These are phyloP conservation scores for Pistacia integerrima DNA, from an alignment of 345 rosid genomes.

Conservation along the genomic window DNA sequence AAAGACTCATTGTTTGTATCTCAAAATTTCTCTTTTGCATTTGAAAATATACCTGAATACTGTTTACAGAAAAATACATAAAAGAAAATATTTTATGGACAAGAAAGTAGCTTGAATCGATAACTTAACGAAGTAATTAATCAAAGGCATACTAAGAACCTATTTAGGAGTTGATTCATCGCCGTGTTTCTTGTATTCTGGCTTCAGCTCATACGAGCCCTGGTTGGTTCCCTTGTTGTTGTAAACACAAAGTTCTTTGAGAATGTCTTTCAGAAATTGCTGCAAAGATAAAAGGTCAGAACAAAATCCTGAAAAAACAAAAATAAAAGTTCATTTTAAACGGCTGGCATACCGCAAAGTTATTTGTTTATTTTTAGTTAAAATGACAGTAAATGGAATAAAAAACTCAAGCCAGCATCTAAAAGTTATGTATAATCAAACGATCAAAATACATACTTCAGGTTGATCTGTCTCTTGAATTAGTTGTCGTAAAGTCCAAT, in stretches of 20 bases:
- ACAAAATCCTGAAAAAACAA: not conserved
- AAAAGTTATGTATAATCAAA: slow-evolving; percentile 5
- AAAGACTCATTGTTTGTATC: too few relatives aligned
- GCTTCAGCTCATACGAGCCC: slow-evolving; percentile 92
- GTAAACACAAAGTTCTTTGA: slow-evolving; percentile 83
- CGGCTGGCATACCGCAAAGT: too few relatives aligned
- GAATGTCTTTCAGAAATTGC: slow-evolving; percentile 88
- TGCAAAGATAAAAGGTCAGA: slow-evolving; percentile 22
- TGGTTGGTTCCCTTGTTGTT: slow-evolving; percentile 87
- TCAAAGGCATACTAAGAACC: not conserved
- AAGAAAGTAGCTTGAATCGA: not conserved
- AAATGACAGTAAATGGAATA: not conserved
- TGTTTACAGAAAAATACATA: too few relatives aligned
- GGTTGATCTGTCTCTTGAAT: slow-evolving; percentile 94
- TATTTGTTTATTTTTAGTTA: too few relatives aligned
- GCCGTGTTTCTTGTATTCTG: slow-evolving; percentile 68
- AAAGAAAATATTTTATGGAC: not conserved
- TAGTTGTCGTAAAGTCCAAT: slow-evolving; percentile 77
- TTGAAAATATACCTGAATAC: too few relatives aligned
- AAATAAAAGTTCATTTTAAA: not conserved
- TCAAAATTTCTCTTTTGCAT: too few relatives aligned
- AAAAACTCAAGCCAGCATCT: not conserved
- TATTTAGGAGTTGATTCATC: slow-evolving; percentile 37
- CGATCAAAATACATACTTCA: slow-evolving; percentile 49
- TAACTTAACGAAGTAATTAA: slow-evolving; percentile 2